Percentiles rank a stretch among this genome's conserved stretches.
Conservation (phyloP, 306 rosid species). For the Sicyos baderoa region DNA sequence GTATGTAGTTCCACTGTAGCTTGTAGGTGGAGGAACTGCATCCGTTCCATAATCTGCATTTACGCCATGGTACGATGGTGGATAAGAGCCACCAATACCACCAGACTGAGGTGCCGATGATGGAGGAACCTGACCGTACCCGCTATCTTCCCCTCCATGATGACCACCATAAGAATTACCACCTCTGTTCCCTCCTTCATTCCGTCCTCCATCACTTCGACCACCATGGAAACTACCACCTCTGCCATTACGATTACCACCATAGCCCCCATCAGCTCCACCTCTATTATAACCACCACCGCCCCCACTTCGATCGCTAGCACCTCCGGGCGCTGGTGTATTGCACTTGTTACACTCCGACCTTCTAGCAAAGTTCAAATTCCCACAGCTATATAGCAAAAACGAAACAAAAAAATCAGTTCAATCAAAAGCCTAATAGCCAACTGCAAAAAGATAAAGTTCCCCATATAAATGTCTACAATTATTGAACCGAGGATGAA, state of each 20-base stretch:
- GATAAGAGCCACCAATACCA: conserved; percentile 50
- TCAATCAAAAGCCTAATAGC: background rate
- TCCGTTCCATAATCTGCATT: conserved; percentile 65
- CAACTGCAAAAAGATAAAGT: background rate
- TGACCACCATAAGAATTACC: conserved; percentile 46
- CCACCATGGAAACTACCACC: conserved; percentile 48
- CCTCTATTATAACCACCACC: conserved; percentile 35
- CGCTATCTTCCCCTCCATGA: conserved; percentile 72
- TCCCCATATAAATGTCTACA: conserved; percentile 13
- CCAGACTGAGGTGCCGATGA: conserved; percentile 49
- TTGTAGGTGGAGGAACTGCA: conserved; percentile 90
- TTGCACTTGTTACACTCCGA: conserved; percentile 95
- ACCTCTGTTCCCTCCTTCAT: conserved; percentile 64
- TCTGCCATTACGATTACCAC: conserved; percentile 45
- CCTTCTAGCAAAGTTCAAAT: conserved; percentile 89
- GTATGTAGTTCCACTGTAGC: conserved; percentile 64
- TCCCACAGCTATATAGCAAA: conserved; percentile 60
- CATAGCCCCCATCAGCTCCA: conserved; percentile 45
- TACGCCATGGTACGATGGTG: conserved; percentile 47
- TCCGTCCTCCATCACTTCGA: conserved; percentile 40
- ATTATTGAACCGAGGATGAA: conserved; percentile 18
- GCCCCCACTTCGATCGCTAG: conserved; percentile 37
- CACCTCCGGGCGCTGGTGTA: conserved; percentile 67
- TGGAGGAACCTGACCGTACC: conserved; percentile 64
- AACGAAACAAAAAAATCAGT: background rate